Evolutionary conservation across 2,329 filamentous ascomycete genomes (phyloP), one percentile per base, ranked within the genome.

Genomic region (Aspergillus udagawae): DNA sequence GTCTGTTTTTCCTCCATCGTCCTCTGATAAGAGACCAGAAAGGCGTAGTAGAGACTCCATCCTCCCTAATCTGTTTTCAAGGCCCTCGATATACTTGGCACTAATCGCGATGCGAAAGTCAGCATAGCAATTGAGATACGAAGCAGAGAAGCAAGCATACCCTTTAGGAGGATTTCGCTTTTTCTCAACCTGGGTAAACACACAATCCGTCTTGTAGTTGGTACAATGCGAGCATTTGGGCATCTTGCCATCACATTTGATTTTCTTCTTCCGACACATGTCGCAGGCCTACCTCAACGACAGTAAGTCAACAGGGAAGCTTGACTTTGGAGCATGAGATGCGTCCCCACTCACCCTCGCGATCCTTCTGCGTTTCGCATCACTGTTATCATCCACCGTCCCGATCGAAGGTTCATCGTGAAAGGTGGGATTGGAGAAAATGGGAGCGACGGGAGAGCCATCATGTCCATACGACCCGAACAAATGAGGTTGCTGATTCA

Each of bases 111-210:
- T 48, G 55, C 38, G 32, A 52, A 8, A 44, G 60, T 68, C 56
- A 70, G 63, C 60, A 28, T 23, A 35, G 28, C 32, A 32, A 17
- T 20, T 2, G 14, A 21, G n/a, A 47, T 1, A 2, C 7, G 27
- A 10, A 45, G 35, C 12, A 20, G 35, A 73, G 50, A 56, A 25
- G 53, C 9, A 28, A 58, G 51, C 83, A 64, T 83, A 96, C 92
- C 94, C 93, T 81, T 97, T 99, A 1, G 93, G 94, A 53, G 94
- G 93, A 74, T 90, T 94, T 58, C 94, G 85, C 82, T 99, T 99
- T 86, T 99, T 99, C 79, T 99, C 94, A 41, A 97, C 92, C 73
- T 96, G 92, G 0, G 94, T 97, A 72, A 97, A 97, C 66, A 96
- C 85, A 74, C 93, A 99, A 67, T 96, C 92, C 4, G 92, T 97